Evolutionary conservation across 495 filamentous ascomycete genomes (phyloP).

Genomic region (Aspergillus incahuasiensis): DNA sequence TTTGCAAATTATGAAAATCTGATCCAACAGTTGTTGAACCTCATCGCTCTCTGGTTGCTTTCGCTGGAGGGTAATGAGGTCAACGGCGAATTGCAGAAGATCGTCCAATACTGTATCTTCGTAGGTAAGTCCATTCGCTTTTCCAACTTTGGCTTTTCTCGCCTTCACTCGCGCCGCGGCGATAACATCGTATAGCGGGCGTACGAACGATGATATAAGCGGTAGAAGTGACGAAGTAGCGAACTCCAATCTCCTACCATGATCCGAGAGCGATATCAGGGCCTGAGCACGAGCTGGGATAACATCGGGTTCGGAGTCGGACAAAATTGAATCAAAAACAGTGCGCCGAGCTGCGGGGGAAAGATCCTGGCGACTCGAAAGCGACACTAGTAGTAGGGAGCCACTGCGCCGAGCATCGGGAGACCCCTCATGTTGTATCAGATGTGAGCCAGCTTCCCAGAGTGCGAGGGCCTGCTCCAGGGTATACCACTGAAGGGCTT

Average conservation of each 20-base stretch:
- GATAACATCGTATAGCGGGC: constrained; percentile 38
- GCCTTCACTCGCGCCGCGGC: constrained; percentile 36
- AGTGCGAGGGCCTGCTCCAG: constrained; percentile 39
- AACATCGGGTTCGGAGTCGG: constrained; percentile 35
- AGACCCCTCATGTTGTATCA: constrained; percentile 36
- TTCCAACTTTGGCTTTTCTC: constrained; percentile 49
- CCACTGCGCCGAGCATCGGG: constrained; percentile 36
- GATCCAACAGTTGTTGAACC: constrained; percentile 60
- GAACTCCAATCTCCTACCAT: constrained; percentile 45
- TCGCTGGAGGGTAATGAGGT: constrained; percentile 80
- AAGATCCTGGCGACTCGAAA: constrained; percentile 41
- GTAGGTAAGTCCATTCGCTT: constrained; percentile 35
- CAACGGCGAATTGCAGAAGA: constrained; percentile 69
- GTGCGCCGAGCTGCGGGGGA: constrained; percentile 30
- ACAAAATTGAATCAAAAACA: constrained; percentile 37
- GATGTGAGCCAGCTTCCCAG: constrained; percentile 40
- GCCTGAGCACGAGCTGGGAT: constrained; percentile 38
- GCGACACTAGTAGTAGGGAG: constrained; percentile 33
- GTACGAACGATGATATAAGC: constrained; percentile 38
- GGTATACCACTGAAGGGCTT: constrained; percentile 31
- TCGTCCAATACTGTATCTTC: constrained; percentile 66
- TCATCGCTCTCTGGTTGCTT: constrained; percentile 66
- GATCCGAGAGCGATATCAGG: constrained; percentile 41
- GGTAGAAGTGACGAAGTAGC: constrained; percentile 36
- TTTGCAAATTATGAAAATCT: constrained; percentile 67